A percentile compares a stretch with the other conserved stretches of the same genome.
These are phyloP conservation scores for Alternaria incomplexa DNA, from an alignment of 2,329 filamentous ascomycete genomes.

Conservation along the genomic window DNA sequence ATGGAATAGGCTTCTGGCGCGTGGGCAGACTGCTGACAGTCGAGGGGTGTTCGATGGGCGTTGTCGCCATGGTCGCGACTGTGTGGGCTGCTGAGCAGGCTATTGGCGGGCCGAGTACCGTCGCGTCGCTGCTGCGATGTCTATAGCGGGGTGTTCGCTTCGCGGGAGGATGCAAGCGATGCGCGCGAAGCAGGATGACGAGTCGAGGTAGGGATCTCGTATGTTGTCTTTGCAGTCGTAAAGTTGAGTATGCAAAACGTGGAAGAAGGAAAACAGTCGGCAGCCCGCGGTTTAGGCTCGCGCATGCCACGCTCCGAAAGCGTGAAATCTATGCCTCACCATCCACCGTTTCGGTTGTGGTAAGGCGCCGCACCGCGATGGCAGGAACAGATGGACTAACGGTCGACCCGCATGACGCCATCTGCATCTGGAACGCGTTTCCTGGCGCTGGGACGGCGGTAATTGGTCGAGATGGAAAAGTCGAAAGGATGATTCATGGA, in stretches of 20 bases:
- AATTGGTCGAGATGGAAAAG: background rate
- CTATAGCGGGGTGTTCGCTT: constrained; percentile 1
- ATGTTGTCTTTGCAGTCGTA: background rate
- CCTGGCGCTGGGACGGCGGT: background rate
- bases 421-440: constrained; percentile 27
- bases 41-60: constrained; percentile 34
- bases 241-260: background rate
- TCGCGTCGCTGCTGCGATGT: background rate
- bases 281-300: background rate
- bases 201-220: background rate
- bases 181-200: background rate
- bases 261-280: background rate
- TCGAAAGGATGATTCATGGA: background rate
- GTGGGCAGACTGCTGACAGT: constrained; percentile 35
- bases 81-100: background rate
- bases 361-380: constrained; percentile 25
- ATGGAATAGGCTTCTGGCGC: constrained; percentile 41
- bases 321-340: constrained; percentile 30
- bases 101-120: background rate
- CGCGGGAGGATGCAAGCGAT: background rate
- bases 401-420: constrained; percentile 25
- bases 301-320: constrained; percentile 19
- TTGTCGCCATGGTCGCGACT: constrained; percentile 36
- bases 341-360: constrained; percentile 22
- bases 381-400: constrained; percentile 35